Conservation (phyloP, 768 basidiomycete species). For the Termitomyces sp. region DNA sequence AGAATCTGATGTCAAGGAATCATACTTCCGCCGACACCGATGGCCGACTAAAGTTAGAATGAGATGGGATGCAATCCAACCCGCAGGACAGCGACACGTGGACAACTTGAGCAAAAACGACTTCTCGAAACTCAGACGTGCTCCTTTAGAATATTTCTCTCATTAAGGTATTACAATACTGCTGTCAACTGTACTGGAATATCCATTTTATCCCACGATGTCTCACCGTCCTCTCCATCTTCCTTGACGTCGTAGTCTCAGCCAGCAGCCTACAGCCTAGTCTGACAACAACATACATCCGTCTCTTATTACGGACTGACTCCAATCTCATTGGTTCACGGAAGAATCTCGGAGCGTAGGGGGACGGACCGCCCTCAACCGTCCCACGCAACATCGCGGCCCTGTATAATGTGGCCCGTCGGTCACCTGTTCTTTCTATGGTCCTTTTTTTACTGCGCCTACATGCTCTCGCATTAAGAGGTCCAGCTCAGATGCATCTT, state of each 20-base stretch:
- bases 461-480: not conserved
- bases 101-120: too few relatives aligned
- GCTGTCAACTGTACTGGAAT: too few relatives aligned
- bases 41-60: too few relatives aligned
- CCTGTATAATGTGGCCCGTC: not conserved
- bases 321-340: not conserved
- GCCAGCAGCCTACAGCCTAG: not conserved
- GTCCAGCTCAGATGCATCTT: not conserved
- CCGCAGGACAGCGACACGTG: too few relatives aligned
- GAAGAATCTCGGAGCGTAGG: slow-evolving; percentile 10
- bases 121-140: too few relatives aligned
- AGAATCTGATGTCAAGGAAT: too few relatives aligned
- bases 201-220: too few relatives aligned
- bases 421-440: slow-evolving; percentile 11
- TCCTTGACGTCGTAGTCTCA: not conserved
- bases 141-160: too few relatives aligned
- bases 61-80: too few relatives aligned
- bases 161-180: too few relatives aligned
- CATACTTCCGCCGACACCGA: too few relatives aligned
- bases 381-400: slow-evolving; percentile 2
- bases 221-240: too few relatives aligned
- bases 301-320: not conserved
- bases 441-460: slow-evolving; percentile 2
- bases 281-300: not conserved
- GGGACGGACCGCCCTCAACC: slow-evolving; percentile 13